Evolutionary conservation across 768 basidiomycete genomes (phyloP).

Genomic region (Mycena capillaripes): DNA sequence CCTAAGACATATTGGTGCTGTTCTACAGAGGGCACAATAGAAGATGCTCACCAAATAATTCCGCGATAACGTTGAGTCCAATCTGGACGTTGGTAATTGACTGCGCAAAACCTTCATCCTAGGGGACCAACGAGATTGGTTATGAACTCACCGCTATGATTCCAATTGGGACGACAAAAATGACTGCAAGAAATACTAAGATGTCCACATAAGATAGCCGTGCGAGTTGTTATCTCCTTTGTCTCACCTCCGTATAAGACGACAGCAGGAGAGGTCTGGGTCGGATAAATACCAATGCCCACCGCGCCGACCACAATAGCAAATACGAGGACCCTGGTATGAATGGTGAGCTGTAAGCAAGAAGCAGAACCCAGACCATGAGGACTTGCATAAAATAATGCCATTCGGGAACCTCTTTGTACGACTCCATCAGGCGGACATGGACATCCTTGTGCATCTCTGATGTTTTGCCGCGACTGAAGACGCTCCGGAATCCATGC

Average conservation of each 20-base stretch:
- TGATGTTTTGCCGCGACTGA: constrained; percentile 47
- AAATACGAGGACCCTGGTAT: constrained; percentile 38
- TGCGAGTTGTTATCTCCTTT: not conserved
- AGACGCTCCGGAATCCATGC: constrained; percentile 37
- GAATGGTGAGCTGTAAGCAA: too few species aligned
- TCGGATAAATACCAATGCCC: constrained; percentile 48
- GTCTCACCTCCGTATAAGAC: constrained; percentile 40
- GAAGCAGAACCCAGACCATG: not conserved
- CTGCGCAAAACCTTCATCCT: constrained; percentile 1
- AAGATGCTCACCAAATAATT: constrained; percentile 43
- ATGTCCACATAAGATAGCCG: not conserved
- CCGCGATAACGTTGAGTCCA: constrained; percentile 53
- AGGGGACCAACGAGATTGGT: not conserved
- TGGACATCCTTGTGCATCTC: constrained; percentile 55
- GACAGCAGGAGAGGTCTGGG: constrained; percentile 48
- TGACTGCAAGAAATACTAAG: constrained; percentile 27
- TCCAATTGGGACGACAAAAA: constrained; percentile 45
- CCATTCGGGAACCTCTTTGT: constrained; percentile 58
- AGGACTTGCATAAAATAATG: constrained; percentile 51
- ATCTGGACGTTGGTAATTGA: constrained; percentile 51
- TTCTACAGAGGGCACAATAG: not conserved
- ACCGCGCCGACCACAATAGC: constrained; percentile 47
- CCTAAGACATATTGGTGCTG: not conserved
- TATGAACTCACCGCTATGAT: constrained; percentile 40
- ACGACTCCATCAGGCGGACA: constrained; percentile 55